Evolutionary conservation across 495 filamentous ascomycete genomes (phyloP), one percentile per base, ranked within the genome.

Genomic region (Penicillium cataractarum): DNA sequence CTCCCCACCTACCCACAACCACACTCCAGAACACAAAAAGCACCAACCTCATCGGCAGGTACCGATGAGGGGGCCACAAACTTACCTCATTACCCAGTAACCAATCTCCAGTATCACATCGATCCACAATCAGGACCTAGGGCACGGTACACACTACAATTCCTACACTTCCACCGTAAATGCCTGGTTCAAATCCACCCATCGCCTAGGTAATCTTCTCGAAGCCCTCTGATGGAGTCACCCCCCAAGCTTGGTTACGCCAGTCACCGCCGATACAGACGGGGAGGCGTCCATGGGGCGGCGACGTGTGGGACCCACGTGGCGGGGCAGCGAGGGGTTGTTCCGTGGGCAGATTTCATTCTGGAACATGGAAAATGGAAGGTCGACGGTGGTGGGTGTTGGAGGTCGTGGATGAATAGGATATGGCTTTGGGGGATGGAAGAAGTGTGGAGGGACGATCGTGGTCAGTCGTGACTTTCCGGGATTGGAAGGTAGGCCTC

Each of bases 241-340:
- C n/a, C 17, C 15, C 29, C 15, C n/a, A 12, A 54, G 31, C 31
- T 26, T 32, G 29, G 51, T 46, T 54, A 9, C 29, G 29, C 51
- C 51, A 54, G 27, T 54, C 51, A 54, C 31, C 15, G 29, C 3
- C 6, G 8, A 24, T 6, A 8, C 27, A 12, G 15, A n/a, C 19
- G 51, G 51, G 22, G 21, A n/a, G 12, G 26, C 33, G 26, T 29
- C 58, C 58, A 52, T 46, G 58, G 58, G n/a, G 32, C 29, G 58
- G 37, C 19, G 58, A 19, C 2, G 21, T 57, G 54, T 57, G 54
- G 54, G 54, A 37, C 54, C 60, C 60, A 63, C 60, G 60, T 53
- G 54, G 60, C 35, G 60, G 60, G 55, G 60, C 60, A 24, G 40
- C 24, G 54, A 32, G 6, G 13, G n/a, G 32, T 13, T 31, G 5